These are phyloP conservation scores for Spathaspora sp. DNA, from an alignment of 1,139 yeast species.

Conservation along the genomic window DNA sequence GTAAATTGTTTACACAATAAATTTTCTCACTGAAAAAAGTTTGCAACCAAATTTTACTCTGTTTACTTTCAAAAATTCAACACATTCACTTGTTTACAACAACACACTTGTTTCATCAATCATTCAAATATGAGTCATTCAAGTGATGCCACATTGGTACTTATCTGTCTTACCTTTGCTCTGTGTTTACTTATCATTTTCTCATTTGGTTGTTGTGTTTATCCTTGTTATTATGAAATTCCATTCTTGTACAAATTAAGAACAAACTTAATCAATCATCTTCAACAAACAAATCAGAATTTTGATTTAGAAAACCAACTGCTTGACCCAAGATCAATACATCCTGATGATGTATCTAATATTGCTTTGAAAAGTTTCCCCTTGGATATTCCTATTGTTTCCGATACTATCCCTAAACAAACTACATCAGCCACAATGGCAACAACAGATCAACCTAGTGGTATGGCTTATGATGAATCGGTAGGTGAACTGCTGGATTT, in stretches of 20 bases:
- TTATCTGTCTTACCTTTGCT: constrained; percentile 6
- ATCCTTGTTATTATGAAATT: neutral
- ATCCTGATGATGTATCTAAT: constrained; percentile 10
- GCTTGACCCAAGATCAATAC: neutral
- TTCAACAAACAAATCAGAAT: neutral
- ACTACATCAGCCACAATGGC: neutral
- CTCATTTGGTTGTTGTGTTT: neutral
- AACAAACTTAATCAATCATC: neutral
- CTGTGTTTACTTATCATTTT: neutral
- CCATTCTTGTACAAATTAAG: neutral
- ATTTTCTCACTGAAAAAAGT: constrained; percentile 4
- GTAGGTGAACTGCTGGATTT: constrained; percentile 15
- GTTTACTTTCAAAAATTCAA: neutral
- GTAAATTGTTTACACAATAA: too few relatives aligned
- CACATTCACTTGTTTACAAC: neutral
- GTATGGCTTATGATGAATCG: neutral
- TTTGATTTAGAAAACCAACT: constrained; percentile 10
- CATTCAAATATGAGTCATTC: constrained; percentile 5
- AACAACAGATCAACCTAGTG: neutral
- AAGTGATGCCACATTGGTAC: constrained; percentile 8
- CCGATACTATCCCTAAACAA: neutral
- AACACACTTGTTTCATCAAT: neutral
- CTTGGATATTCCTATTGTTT: constrained; percentile 5
- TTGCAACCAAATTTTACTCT: constrained; percentile 13
- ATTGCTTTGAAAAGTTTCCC: constrained; percentile 17